phyloP scores from a whole-genome alignment of 2,329 filamentous ascomycete genomes.

The Ilyonectria destructans region DNA sequence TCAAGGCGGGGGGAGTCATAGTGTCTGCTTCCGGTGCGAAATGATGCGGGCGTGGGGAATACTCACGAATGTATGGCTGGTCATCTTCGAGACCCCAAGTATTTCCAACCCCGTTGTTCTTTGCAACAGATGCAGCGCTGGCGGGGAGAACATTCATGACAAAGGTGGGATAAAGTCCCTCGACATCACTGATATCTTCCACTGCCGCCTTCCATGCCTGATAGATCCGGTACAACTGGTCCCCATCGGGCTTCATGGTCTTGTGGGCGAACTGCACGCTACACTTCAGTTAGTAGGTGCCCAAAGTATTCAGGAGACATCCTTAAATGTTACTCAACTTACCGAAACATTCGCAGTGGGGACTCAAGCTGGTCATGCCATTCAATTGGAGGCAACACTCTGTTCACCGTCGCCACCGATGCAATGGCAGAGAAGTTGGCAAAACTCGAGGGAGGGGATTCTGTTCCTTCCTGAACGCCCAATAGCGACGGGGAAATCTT shows the following conservation, averaged over 20 bases:
- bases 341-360: conserved; percentile 57
- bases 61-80: conserved; percentile 25
- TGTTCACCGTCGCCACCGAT: conserved; percentile 35
- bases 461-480: conserved; percentile 53
- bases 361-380: conserved; percentile 51
- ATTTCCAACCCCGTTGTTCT: conserved; percentile 33
- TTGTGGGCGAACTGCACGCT: conserved; percentile 52
- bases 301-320: background rate
- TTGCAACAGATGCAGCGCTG: conserved; percentile 13
- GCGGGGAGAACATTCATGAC: conserved; percentile 23
- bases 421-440: conserved; percentile 27
- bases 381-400: conserved; percentile 47
- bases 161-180: conserved; percentile 26
- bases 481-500: conserved; percentile 43
- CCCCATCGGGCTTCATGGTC: conserved; percentile 55
- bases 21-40: background rate
- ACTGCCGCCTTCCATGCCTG: conserved; percentile 55
- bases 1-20: background rate
- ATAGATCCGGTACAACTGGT: conserved; percentile 53
- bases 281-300: background rate
- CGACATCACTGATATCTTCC: conserved; percentile 38
- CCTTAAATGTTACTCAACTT: conserved; percentile 2
- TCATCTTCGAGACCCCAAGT: conserved; percentile 27
- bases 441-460: conserved; percentile 29
- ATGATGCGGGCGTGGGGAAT: too few species aligned